phyloP scores from a whole-genome alignment of 371 early-diverging fungal species.

The Mucor mucedo region DNA sequence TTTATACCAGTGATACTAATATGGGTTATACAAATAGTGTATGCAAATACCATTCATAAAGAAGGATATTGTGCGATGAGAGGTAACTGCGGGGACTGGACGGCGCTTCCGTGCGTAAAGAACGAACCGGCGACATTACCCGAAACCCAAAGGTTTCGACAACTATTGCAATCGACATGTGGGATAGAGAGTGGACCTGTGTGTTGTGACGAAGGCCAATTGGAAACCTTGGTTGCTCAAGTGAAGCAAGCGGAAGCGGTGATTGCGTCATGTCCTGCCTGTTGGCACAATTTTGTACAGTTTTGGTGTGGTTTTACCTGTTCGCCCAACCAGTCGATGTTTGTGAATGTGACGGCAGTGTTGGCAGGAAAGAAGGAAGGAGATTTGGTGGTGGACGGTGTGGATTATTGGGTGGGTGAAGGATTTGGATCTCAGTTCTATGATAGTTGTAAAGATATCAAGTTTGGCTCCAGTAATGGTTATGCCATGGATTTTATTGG shows the following conservation, averaged over 20 bases:
- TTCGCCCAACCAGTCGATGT: constrained; percentile 72
- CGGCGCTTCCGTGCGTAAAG: constrained; percentile 60
- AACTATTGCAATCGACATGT: constrained; percentile 61
- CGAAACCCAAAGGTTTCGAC: constrained; percentile 47
- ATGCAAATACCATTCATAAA: constrained; percentile 42
- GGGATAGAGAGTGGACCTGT: constrained; percentile 58
- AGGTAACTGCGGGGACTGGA: constrained; percentile 65
- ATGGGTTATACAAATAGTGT: background rate
- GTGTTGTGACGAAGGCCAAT: constrained; percentile 70
- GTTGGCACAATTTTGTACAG: constrained; percentile 74
- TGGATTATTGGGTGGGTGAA: constrained; percentile 68
- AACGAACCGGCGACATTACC: constrained; percentile 57
- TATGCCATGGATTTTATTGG: constrained; percentile 80
- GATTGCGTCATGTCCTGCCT: constrained; percentile 76
- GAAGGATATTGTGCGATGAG: constrained; percentile 69
- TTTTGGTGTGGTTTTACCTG: constrained; percentile 81
- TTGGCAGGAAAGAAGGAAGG: constrained; percentile 25
- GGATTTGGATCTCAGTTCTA: constrained; percentile 67
- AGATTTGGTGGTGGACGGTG: constrained; percentile 45
- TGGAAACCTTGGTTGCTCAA: constrained; percentile 54
- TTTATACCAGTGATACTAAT: background rate
- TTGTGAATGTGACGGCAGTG: constrained; percentile 65
- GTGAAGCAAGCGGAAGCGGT: constrained; percentile 65
- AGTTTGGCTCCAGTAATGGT: constrained; percentile 71
- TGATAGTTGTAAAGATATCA: constrained; percentile 79